These are phyloP conservation scores for Niebla homalea DNA, from an alignment of 495 filamentous ascomycete species.

Conservation along the genomic window DNA sequence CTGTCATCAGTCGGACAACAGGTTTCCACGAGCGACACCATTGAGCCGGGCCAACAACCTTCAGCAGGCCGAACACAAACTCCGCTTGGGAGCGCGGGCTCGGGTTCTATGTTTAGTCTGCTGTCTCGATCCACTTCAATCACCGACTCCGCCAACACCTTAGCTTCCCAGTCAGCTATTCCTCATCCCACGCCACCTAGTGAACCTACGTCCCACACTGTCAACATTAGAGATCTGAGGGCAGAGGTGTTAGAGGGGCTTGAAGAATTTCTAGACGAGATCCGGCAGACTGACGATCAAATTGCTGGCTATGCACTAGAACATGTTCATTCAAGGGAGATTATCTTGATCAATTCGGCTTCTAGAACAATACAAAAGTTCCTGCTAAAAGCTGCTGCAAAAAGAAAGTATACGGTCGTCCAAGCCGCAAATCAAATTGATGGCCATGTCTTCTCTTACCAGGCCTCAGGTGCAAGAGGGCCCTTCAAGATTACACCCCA, in stretches of 20 bases:
- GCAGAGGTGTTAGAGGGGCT: conserved; percentile 85
- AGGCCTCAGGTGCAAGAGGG: conserved; percentile 40
- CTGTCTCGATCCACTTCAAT: conserved; percentile 46
- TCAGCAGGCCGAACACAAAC: conserved; percentile 41
- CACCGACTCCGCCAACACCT: conserved; percentile 28
- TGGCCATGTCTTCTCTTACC: conserved; percentile 47
- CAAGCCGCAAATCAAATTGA: conserved; percentile 62
- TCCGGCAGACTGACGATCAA: conserved; percentile 76
- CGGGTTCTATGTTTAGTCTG: conserved; percentile 71
- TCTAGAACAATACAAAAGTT: conserved; percentile 77
- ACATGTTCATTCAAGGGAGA: conserved; percentile 81
- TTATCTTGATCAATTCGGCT: conserved; percentile 71
- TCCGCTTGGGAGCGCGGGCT: conserved; percentile 30
- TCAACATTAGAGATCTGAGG: conserved; percentile 45
- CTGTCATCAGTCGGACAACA: neutral
- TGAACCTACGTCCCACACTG: conserved; percentile 7
- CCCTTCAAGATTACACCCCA: conserved; percentile 29
- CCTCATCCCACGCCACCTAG: conserved; percentile 16
- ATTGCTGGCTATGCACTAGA: conserved; percentile 75
- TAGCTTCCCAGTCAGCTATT: conserved; percentile 30
- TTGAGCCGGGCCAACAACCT: conserved; percentile 20
- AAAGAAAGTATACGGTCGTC: conserved; percentile 78
- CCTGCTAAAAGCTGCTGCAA: conserved; percentile 66
- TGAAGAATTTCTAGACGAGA: conserved; percentile 81
- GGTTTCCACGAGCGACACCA: neutral